A percentile compares a stretch with the other conserved stretches of the same genome.
phyloP scores from a whole-genome alignment of 2,329 filamentous ascomycete species.

The Fusarium protoensiforme region DNA sequence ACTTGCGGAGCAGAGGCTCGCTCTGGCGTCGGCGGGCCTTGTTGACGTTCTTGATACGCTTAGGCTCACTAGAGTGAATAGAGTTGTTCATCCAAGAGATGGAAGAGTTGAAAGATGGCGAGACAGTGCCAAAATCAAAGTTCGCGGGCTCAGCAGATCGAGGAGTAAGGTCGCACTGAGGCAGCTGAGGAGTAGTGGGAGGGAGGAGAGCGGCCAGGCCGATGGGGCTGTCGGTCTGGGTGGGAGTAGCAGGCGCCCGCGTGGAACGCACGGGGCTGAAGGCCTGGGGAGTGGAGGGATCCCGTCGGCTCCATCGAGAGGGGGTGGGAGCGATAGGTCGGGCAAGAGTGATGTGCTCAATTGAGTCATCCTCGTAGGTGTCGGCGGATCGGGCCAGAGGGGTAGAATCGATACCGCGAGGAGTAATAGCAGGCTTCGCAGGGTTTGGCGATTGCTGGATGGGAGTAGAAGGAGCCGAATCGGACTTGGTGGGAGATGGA shows the following conservation, averaged over 20 bases:
- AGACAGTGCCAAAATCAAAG: slow-evolving; percentile 45
- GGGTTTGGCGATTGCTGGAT: slow-evolving; percentile 30
- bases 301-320: slow-evolving; percentile 38
- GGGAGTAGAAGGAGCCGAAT: slow-evolving; percentile 42
- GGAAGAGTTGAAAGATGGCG: slow-evolving; percentile 41
- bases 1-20: slow-evolving; percentile 48
- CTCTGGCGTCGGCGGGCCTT: slow-evolving; percentile 46
- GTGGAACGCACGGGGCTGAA: slow-evolving; percentile 23
- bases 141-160: slow-evolving; percentile 14
- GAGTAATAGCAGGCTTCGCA: slow-evolving; percentile 11
- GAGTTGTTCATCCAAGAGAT: slow-evolving; percentile 43
- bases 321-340: slow-evolving; percentile 47
- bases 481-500: slow-evolving; percentile 47
- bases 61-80: slow-evolving; percentile 29
- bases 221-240: slow-evolving; percentile 26
- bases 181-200: slow-evolving; percentile 27
- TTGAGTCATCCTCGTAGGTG: neutral
- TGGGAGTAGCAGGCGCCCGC: slow-evolving; percentile 1
- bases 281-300: slow-evolving; percentile 37
- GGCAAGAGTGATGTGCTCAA: slow-evolving; percentile 12
- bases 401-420: slow-evolving; percentile 23
- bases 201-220: slow-evolving; percentile 31
- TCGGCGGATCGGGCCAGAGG: slow-evolving; percentile 15
- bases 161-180: slow-evolving; percentile 12
- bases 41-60: slow-evolving; percentile 37